Evolutionary conservation across 2,329 filamentous ascomycete species (phyloP).

Genomic region (Ceratocystis ficicola): DNA sequence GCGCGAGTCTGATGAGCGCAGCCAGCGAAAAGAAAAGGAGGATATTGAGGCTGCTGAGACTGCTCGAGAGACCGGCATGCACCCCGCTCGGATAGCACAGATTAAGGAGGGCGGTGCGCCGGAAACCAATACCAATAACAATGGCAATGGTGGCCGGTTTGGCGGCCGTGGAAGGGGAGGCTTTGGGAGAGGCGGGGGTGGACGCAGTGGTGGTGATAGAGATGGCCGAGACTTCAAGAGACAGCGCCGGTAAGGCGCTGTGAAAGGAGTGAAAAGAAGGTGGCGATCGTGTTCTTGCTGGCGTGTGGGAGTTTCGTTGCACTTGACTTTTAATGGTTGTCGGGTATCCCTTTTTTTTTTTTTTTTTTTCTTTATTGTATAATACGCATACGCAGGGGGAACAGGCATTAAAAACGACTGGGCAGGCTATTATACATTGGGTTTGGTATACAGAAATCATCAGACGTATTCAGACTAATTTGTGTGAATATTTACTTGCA

Average conservation of each 20-base stretch:
- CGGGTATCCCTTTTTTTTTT: background rate
- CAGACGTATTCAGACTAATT: background rate
- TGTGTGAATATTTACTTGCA: background rate
- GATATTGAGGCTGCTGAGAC: slow-evolving; percentile 25
- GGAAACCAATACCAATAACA: background rate
- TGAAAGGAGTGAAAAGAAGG: background rate
- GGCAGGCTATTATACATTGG: no score
- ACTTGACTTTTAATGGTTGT: no score
- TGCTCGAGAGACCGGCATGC: slow-evolving; percentile 31
- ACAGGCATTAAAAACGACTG: background rate
- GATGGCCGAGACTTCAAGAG: slow-evolving; percentile 13
- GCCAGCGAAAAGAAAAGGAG: slow-evolving; percentile 31
- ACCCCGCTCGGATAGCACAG: slow-evolving; percentile 39
- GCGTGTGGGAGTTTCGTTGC: no score
- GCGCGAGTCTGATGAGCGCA: slow-evolving; percentile 35
- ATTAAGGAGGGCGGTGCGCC: slow-evolving; percentile 22
- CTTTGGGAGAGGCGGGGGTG: slow-evolving; percentile 7
- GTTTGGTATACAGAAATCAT: background rate
- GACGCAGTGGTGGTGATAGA: slow-evolving; percentile 15
- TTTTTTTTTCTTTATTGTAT: slow-evolving; percentile 10
- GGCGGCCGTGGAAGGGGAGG: slow-evolving; percentile 15
- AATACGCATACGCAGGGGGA: background rate
- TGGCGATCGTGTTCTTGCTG: background rate
- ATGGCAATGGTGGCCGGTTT: slow-evolving; percentile 10
- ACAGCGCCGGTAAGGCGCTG: slow-evolving; percentile 10